Evolutionary conservation across 2,329 filamentous ascomycete species (phyloP).

Genomic region (Intubia oerlemansii): DNA sequence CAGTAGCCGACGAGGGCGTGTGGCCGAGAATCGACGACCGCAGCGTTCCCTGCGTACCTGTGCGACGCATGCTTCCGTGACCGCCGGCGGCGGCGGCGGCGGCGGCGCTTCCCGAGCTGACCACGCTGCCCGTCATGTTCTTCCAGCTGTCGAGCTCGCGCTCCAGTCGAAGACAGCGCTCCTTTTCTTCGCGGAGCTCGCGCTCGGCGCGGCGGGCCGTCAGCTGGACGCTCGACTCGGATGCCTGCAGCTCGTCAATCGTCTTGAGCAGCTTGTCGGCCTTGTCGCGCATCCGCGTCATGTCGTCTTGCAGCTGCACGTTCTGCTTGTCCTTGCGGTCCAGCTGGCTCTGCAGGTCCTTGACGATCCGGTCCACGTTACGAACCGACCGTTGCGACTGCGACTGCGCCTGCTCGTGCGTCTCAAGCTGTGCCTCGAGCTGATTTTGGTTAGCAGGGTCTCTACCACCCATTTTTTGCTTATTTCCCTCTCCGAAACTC

Average conservation of each 20-base stretch:
- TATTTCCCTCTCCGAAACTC: too few species aligned
- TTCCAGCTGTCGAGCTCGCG: constrained; percentile 75
- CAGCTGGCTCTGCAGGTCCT: constrained; percentile 80
- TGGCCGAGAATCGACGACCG: constrained; percentile 5
- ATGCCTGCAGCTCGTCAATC: constrained; percentile 84
- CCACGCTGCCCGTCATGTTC: constrained; percentile 22
- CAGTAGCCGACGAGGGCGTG: constrained; percentile 6
- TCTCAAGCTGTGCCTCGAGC: constrained; percentile 75
- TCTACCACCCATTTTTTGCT: background rate
- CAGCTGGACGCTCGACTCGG: constrained; percentile 64
- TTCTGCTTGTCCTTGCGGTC: constrained; percentile 85
- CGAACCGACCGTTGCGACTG: constrained; percentile 73
- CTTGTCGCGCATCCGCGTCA: constrained; percentile 72
- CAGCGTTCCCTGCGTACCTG: constrained; percentile 15
- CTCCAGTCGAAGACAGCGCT: constrained; percentile 64
- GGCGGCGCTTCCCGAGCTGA: constrained; percentile 8
- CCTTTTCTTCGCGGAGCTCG: constrained; percentile 72
- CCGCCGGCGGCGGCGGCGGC: constrained; percentile 22
- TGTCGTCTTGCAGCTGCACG: constrained; percentile 59
- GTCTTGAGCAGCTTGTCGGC: constrained; percentile 71
- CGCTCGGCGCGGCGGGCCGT: constrained; percentile 69
- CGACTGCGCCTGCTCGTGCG: constrained; percentile 56
- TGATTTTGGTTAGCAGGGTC: constrained; percentile 19
- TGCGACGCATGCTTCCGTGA: constrained; percentile 29
- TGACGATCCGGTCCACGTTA: constrained; percentile 83